Evolutionary conservation across 345 rosid genomes (phyloP), one percentile per base, ranked within the genome.

Genomic region (Citrus glauca): DNA sequence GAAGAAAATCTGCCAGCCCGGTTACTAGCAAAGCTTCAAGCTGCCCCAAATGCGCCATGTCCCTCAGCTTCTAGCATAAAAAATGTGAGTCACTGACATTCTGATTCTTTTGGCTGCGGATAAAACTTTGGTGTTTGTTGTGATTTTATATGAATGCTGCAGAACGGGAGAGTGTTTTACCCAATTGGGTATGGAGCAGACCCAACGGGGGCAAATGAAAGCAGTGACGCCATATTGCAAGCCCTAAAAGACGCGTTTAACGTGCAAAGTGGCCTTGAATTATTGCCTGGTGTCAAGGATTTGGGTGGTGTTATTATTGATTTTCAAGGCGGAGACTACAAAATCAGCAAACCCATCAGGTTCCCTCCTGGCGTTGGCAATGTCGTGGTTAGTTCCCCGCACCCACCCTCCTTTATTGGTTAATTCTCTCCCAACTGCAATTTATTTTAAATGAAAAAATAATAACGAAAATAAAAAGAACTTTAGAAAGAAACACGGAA

Each of bases 101-200:
- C 19, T 19, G 63, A 11, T 8, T n/a, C 22, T 25, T 53, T 17
- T 53, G 57, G 57, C 19, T 53, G 57, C 57, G 6, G 25, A 56
- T 13, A 45, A 45, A 45, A 37, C 67, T 67, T 79, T 22, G 42
- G 55, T 27, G 8, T 67, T 63, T 20, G 50, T 45, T 59, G 27
- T 77, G 64, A 75, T 73, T 59, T 66, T 72, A n/a, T 38, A 24
- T 6, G 0, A 45, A 22, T 11, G 32, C 25, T 17, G 32, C 66
- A 89, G 90, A 82, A 79, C 27, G 94, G 93, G 74, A 81, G 86
- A 45, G 90, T 89, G 61, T 81, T 90, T 20, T 87, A 88, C 72
- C 95, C 89, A 24, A 77, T 81, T 55, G 87, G 83, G 45, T 93
- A 90, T 28, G 97, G 97, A 48, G 97, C 95, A 33, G 98, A 93